Evolutionary conservation across 345 rosid genomes (phyloP).

Genomic region (Euphorbia tirucalli): DNA sequence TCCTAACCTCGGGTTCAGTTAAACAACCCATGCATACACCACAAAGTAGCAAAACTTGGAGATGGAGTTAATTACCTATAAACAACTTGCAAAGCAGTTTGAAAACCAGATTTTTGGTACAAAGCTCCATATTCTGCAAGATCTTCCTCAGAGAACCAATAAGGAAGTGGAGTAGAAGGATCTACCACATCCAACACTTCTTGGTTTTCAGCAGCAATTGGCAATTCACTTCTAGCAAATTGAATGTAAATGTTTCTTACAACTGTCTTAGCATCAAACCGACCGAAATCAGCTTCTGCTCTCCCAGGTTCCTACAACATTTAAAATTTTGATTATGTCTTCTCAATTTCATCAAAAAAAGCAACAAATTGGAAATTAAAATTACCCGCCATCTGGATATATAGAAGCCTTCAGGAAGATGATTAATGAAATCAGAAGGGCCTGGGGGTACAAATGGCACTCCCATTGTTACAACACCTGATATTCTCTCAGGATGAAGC

Average conservation of each 20-base stretch:
- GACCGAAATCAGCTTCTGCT: conserved; percentile 67
- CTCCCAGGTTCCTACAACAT: conserved; percentile 43
- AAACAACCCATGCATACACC: too few relatives aligned
- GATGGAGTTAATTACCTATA: conserved; percentile 37
- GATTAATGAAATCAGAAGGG: background rate
- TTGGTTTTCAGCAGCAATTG: conserved; percentile 50
- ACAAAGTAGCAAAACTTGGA: too few relatives aligned
- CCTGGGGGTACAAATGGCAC: conserved; percentile 41
- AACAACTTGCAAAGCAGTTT: conserved; percentile 51
- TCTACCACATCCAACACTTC: conserved; percentile 60
- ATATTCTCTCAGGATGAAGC: conserved; percentile 43
- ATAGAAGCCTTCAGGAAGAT: conserved; percentile 62
- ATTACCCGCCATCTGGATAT: conserved; percentile 47
- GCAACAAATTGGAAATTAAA: background rate
- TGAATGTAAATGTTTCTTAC: conserved; percentile 49
- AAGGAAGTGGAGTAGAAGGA: conserved; percentile 49
- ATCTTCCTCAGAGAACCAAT: conserved; percentile 58
- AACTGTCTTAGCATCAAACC: conserved; percentile 50
- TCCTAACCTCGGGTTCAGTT: too few relatives aligned
- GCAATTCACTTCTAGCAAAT: conserved; percentile 53
- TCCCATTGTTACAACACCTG: conserved; percentile 50
- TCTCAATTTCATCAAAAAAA: too few relatives aligned
- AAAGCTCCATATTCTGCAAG: conserved; percentile 45
- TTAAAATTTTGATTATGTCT: background rate
- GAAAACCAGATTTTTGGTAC: conserved; percentile 55